Conservation (phyloP, 441 rosid species). For the Viola pubescens region DNA sequence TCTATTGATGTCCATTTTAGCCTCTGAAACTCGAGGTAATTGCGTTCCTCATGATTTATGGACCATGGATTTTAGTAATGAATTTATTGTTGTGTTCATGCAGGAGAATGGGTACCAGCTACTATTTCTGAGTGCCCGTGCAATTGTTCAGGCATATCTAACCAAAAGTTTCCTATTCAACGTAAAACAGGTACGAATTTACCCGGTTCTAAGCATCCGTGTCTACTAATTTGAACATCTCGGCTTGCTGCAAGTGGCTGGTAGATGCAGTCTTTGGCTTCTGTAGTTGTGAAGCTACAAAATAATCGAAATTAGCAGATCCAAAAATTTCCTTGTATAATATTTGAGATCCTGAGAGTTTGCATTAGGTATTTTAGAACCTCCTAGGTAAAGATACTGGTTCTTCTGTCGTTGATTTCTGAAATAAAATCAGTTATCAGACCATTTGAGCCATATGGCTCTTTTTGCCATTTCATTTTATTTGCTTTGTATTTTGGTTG, state of each 20-base stretch:
- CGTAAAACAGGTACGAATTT: constrained; percentile 59
- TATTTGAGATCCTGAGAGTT: too few relatives aligned
- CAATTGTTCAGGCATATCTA: constrained; percentile 86
- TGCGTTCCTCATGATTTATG: neutral
- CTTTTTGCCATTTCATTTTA: neutral
- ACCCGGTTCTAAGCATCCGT: constrained; percentile 1
- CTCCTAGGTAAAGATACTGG: too few relatives aligned
- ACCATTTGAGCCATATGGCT: too few relatives aligned
- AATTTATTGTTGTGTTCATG: constrained; percentile 12
- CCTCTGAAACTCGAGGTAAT: neutral
- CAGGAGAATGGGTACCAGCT: constrained; percentile 96
- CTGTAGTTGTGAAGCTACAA: too few relatives aligned
- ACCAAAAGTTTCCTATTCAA: constrained; percentile 75
- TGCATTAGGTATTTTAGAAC: too few relatives aligned
- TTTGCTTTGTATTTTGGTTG: neutral
- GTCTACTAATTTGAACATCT: neutral
- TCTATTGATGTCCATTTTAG: neutral
- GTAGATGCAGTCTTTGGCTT: too few relatives aligned
- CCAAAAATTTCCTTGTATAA: too few relatives aligned
- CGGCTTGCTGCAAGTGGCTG: neutral
- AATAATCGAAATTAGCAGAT: too few relatives aligned
- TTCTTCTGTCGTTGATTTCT: too few relatives aligned
- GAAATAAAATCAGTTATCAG: too few relatives aligned
- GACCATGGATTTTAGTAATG: neutral
- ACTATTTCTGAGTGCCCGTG: constrained; percentile 86